Evolutionary conservation across 345 rosid species (phyloP).

Genomic region (Lenwebbia sp.): DNA sequence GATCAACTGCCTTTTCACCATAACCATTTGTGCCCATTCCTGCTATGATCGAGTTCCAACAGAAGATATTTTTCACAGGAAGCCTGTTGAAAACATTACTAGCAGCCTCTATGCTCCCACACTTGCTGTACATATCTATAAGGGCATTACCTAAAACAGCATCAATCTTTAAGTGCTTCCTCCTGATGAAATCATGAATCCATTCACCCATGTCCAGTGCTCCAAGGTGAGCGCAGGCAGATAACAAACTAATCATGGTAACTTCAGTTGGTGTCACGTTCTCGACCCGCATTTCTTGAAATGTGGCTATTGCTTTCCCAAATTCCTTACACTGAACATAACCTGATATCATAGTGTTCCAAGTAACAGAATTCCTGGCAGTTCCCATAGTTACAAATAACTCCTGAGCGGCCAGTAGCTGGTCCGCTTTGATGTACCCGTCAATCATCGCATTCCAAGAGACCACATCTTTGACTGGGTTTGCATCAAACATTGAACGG

Average conservation of each 20-base stretch:
- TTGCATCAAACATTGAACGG: neutral
- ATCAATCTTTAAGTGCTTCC: neutral
- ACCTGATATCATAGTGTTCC: constrained; percentile 4
- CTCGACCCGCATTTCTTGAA: neutral
- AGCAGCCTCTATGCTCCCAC: constrained; percentile 1
- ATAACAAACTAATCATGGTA: constrained; percentile 1
- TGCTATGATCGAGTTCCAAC: constrained; percentile 3
- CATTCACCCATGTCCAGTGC: constrained; percentile 1
- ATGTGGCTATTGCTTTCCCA: neutral
- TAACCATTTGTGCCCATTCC: constrained; percentile 1
- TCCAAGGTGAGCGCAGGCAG: constrained; percentile 1
- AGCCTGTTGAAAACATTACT: neutral
- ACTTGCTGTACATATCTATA: constrained; percentile 2
- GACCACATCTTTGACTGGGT: neutral
- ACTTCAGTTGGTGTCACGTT: neutral
- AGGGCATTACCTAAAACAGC: constrained; percentile 1
- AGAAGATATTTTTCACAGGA: neutral
- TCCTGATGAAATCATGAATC: neutral
- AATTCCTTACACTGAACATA: neutral
- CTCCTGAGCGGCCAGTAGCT: neutral
- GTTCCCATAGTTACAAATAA: neutral
- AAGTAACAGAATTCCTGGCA: neutral
- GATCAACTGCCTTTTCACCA: neutral
- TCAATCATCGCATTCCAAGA: constrained; percentile 3
- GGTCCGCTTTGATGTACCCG: neutral